A percentile compares a stretch with the other conserved stretches of the same genome.
These are phyloP conservation scores for Mentha longifolia DNA, from an alignment of 257 asterid species.

Conservation along the genomic window DNA sequence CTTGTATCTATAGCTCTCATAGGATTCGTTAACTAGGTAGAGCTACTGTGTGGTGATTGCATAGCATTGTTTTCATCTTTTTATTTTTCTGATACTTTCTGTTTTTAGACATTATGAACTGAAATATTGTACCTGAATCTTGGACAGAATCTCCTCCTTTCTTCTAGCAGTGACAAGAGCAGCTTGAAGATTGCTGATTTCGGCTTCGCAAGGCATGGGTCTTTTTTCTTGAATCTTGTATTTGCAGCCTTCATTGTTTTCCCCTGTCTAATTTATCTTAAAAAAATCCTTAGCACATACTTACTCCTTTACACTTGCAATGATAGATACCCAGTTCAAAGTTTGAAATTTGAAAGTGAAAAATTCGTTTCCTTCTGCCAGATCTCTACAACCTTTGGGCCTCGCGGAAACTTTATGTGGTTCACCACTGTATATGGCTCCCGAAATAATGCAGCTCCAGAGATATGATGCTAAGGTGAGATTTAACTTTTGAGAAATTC, in stretches of 20 bases:
- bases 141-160: slow-evolving; percentile 54
- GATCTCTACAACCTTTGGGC: slow-evolving; percentile 76
- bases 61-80: slow-evolving; percentile 1
- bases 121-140: slow-evolving; percentile 34
- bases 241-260: background rate
- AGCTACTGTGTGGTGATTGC: background rate
- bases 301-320: slow-evolving; percentile 9
- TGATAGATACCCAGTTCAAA: slow-evolving; percentile 12
- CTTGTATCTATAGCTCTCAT: slow-evolving; percentile 13
- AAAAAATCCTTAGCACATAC: background rate
- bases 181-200: slow-evolving; percentile 56
- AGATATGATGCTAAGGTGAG: slow-evolving; percentile 93
- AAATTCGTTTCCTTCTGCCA: slow-evolving; percentile 43
- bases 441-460: slow-evolving; percentile 85
- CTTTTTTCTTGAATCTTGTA: slow-evolving; percentile 21
- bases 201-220: slow-evolving; percentile 72
- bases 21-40: slow-evolving; percentile 3
- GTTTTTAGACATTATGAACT: slow-evolving; percentile 30
- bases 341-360: slow-evolving; percentile 20
- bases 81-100: background rate
- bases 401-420: slow-evolving; percentile 94
- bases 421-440: slow-evolving; percentile 98
- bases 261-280: too few relatives aligned
- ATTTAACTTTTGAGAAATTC: slow-evolving; percentile 26
- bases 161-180: slow-evolving; percentile 35